These are phyloP conservation scores for Backusella macrospora DNA, from an alignment of 192 early-diverging fungal species.

Conservation along the genomic window DNA sequence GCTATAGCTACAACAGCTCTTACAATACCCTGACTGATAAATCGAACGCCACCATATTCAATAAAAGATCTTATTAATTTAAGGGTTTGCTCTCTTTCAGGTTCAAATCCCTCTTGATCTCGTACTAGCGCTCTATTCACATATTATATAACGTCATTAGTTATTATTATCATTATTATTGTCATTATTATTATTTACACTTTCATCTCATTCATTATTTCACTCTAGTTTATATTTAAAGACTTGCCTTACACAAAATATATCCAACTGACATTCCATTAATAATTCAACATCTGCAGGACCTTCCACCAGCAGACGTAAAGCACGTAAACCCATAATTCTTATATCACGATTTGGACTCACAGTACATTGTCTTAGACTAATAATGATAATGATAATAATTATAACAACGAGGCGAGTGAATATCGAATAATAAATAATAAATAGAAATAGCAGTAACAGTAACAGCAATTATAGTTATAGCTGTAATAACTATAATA, in stretches of 20 bases:
- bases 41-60: slow-evolving; percentile 62
- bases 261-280: slow-evolving; percentile 60
- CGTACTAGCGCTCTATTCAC: slow-evolving; percentile 49
- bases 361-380: slow-evolving; percentile 51
- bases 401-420: not conserved
- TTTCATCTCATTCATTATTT: not conserved
- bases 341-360: slow-evolving; percentile 60
- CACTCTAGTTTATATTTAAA: not conserved
- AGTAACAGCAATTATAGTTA: not conserved
- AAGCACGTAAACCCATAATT: slow-evolving; percentile 60
- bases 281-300: slow-evolving; percentile 48
- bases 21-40: slow-evolving; percentile 65
- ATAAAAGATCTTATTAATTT: slow-evolving; percentile 73
- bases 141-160: not conserved
- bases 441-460: not conserved
- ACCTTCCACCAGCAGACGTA: slow-evolving; percentile 58
- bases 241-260: slow-evolving; percentile 73
- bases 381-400: slow-evolving; percentile 26
- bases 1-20: slow-evolving; percentile 75
- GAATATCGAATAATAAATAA: not conserved
- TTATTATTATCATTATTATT: not conserved
- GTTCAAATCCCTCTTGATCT: slow-evolving; percentile 63
- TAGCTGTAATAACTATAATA: not conserved
- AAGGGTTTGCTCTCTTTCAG: slow-evolving; percentile 79
- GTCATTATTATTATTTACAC: not conserved